These are phyloP conservation scores for Plectosphaerella cucumerina DNA, from an alignment of 2,329 filamentous ascomycete genomes.

Conservation along the genomic window DNA sequence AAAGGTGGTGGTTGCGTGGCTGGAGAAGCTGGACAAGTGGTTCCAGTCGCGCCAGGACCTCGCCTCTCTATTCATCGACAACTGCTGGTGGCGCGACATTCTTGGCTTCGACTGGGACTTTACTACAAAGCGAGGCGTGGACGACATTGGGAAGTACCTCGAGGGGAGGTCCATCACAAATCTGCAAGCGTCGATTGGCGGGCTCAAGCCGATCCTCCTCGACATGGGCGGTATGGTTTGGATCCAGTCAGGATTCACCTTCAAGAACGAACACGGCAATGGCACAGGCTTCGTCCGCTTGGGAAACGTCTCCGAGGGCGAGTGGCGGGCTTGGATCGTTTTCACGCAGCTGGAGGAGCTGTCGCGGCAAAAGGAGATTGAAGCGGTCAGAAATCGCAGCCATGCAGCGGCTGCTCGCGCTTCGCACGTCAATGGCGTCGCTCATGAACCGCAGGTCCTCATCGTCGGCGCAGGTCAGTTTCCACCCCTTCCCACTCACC, in stretches of 20 bases:
- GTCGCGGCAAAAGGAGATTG: conserved; percentile 11
- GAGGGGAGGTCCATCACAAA: conserved; percentile 3
- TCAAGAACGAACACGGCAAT: conserved; percentile 12
- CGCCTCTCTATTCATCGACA: conserved; percentile 15
- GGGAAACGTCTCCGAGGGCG: conserved; percentile 6
- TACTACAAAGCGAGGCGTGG: conserved; percentile 16
- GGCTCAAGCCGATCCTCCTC: conserved; percentile 9
- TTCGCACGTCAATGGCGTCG: conserved; percentile 19
- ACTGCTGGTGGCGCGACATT: conserved; percentile 23
- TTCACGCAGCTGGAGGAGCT: conserved; percentile 20
- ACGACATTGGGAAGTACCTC: conserved; percentile 10
- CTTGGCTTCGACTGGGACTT: conserved; percentile 23
- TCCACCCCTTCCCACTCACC: background rate
- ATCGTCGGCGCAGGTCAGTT: conserved; percentile 32
- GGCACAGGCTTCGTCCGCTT: conserved; percentile 17
- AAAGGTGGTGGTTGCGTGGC: conserved; percentile 3
- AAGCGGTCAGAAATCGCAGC: background rate
- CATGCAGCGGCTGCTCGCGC: background rate
- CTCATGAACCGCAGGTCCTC: conserved; percentile 31
- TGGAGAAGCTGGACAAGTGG: background rate
- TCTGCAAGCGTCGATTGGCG: background rate
- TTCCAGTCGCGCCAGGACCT: conserved; percentile 6
- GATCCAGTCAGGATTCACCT: conserved; percentile 14
- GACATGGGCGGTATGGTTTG: conserved; percentile 11
- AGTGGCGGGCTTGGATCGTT: conserved; percentile 20